phyloP scores from a whole-genome alignment of 2,329 filamentous ascomycete genomes.

The Diaporthe capsici region DNA sequence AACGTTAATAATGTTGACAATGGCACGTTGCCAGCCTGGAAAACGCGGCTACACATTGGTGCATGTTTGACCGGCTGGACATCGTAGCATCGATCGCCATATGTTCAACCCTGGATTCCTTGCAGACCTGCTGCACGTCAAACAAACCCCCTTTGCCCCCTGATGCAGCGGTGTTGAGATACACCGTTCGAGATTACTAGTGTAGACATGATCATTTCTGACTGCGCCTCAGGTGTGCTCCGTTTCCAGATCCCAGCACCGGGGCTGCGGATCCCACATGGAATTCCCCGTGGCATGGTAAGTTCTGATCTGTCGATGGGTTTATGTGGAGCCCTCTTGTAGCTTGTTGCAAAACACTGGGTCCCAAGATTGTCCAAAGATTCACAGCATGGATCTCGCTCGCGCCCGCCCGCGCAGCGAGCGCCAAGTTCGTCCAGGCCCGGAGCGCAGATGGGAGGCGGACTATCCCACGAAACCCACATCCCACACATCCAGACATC shows the following conservation, averaged over 20 bases:
- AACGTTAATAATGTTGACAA: background rate
- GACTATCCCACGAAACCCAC: background rate
- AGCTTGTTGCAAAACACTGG: background rate
- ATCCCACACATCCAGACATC: background rate
- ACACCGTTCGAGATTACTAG: background rate
- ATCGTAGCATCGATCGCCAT: background rate
- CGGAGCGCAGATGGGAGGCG: background rate
- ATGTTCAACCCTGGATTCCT: background rate
- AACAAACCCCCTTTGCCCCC: background rate
- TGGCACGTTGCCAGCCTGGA: background rate
- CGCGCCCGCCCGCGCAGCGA: slow-evolving; percentile 21
- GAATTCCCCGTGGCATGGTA: slow-evolving; percentile 11
- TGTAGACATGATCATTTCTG: background rate
- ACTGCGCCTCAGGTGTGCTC: background rate
- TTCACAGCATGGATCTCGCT: slow-evolving; percentile 7
- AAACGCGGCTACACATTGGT: no score
- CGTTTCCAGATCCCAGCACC: no score
- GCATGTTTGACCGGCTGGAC: background rate
- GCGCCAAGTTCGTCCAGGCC: background rate
- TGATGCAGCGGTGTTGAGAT: background rate
- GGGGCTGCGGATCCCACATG: background rate
- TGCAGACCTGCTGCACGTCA: background rate
- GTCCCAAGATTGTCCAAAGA: background rate
- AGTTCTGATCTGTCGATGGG: slow-evolving; percentile 24
- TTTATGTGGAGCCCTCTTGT: background rate